Percentiles rank a stretch among this genome's conserved stretches.
Conservation (phyloP, 345 rosid species). For the Garcia nutans region DNA sequence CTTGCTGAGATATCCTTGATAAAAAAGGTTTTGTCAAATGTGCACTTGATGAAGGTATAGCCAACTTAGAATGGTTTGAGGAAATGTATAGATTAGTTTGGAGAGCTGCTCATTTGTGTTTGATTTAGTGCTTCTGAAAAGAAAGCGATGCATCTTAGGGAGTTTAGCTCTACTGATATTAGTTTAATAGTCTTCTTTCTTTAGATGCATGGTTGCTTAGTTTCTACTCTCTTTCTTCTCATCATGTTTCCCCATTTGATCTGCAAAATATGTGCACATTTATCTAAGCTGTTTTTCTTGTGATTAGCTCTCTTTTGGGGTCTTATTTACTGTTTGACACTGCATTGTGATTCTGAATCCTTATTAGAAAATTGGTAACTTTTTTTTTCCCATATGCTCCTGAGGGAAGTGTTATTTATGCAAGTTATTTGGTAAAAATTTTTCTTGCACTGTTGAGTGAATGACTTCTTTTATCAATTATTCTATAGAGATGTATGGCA, state of each 20-base stretch:
- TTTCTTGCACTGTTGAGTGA: neutral
- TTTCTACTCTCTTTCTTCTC: neutral
- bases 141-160: neutral
- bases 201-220: neutral
- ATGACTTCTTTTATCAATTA: neutral
- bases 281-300: neutral
- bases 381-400: neutral
- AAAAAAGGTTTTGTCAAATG: neutral
- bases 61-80: neutral
- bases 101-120: neutral
- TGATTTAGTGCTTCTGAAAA: neutral
- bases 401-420: neutral
- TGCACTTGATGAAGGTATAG: too few relatives aligned
- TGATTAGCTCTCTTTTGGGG: neutral
- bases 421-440: neutral
- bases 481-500: slow-evolving; percentile 67
- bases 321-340: neutral
- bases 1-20: neutral
- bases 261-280: neutral
- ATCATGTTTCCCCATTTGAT: neutral
- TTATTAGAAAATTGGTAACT: neutral
- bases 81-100: neutral
- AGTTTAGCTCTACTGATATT: neutral
- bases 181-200: neutral
- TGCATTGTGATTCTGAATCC: neutral